These are phyloP conservation scores for Primulina huaijiensis DNA, from an alignment of 257 asterid species.

Conservation along the genomic window DNA sequence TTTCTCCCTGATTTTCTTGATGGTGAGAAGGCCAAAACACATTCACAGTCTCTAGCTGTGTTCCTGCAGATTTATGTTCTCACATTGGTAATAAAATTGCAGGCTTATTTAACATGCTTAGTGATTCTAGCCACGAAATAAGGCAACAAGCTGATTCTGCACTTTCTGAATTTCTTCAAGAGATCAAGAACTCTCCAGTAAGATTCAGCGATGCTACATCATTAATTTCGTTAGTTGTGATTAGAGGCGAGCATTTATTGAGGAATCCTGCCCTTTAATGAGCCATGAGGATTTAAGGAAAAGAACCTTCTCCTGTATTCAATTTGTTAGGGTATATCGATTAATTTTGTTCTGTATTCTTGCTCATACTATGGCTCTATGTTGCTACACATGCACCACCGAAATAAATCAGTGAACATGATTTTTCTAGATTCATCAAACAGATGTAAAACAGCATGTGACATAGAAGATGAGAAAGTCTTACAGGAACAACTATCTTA, in stretches of 20 bases:
- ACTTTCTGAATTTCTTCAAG: constrained; percentile 97
- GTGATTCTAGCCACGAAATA: constrained; percentile 96
- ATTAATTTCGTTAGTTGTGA: constrained; percentile 1
- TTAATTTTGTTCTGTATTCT: constrained; percentile 15
- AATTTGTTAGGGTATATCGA: constrained; percentile 16
- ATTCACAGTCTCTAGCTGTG: constrained; percentile 19
- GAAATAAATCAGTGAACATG: constrained; percentile 14
- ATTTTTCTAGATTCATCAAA: constrained; percentile 5
- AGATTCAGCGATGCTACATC: constrained; percentile 35
- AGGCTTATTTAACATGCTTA: constrained; percentile 98
- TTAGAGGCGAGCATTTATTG: constrained; percentile 1
- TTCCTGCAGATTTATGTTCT: constrained; percentile 25
- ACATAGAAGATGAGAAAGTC: constrained; percentile 12
- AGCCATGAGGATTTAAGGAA: constrained; percentile 20
- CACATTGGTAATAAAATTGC: constrained; percentile 31
- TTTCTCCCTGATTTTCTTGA: constrained; percentile 99
- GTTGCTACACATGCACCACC: not conserved
- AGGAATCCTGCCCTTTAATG: constrained; percentile 16
- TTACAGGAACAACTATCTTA: constrained; percentile 6
- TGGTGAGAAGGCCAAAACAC: constrained; percentile 50
- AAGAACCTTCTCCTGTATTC: constrained; percentile 10
- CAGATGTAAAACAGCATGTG: constrained; percentile 19
- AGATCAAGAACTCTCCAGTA: constrained; percentile 98
- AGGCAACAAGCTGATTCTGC: constrained; percentile 99
- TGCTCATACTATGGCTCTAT: not conserved